Evolutionary conservation across 805 yeast species (phyloP).

Genomic region (Cyberlindnera samutprakarnensis): DNA sequence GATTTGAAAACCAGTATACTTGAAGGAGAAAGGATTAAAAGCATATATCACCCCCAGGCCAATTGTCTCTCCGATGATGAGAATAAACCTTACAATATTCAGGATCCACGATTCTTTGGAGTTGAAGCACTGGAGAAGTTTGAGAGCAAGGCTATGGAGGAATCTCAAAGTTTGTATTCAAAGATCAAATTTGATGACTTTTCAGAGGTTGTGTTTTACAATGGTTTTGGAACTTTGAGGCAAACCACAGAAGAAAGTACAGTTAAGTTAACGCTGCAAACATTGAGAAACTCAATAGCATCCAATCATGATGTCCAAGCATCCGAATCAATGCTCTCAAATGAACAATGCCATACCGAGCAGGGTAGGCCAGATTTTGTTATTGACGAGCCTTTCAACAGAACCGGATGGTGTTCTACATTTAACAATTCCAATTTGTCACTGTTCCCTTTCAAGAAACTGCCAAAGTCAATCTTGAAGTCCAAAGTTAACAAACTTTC

Average conservation of each 20-base stretch:
- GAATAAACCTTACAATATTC: conserved; percentile 3
- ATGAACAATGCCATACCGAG: neutral
- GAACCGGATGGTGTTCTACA: neutral
- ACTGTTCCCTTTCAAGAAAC: neutral
- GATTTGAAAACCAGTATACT: conserved; percentile 3
- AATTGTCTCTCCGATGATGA: conserved; percentile 1
- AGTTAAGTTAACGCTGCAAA: neutral
- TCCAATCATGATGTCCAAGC: neutral
- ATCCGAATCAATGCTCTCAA: neutral
- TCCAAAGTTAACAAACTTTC: conserved; percentile 7
- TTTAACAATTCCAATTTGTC: neutral
- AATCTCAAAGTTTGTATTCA: neutral
- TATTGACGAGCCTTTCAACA: neutral
- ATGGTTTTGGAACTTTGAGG: conserved; percentile 2
- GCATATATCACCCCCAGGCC: conserved; percentile 4
- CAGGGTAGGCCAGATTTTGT: no score
- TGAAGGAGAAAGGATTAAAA: conserved; percentile 4
- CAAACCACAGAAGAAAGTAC: neutral
- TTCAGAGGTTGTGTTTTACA: conserved; percentile 10
- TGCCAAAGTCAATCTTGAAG: conserved; percentile 8
- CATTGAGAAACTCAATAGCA: neutral
- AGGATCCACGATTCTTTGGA: conserved; percentile 6
- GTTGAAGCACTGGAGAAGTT: neutral
- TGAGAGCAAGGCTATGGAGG: neutral
- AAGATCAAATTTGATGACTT: conserved; percentile 5